Conservation (phyloP, 2,329 filamentous ascomycete species). For the Aspergillus puulaauensis region DNA sequence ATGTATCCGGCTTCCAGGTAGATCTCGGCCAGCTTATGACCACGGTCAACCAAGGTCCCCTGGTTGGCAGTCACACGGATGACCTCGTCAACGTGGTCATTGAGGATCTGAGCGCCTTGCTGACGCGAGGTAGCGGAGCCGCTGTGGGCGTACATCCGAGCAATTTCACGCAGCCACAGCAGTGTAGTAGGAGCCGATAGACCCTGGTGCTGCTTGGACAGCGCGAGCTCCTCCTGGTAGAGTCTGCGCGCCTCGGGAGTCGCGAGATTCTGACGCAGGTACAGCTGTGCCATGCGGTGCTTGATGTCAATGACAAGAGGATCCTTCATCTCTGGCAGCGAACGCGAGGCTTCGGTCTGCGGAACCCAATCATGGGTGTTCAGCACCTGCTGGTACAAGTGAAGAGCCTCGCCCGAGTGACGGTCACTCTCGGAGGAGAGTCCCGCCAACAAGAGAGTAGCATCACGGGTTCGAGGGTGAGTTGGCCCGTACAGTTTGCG, state of each 20-base stretch:
- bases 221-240: slow-evolving; percentile 45
- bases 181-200: slow-evolving; percentile 50
- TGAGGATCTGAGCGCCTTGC: slow-evolving; percentile 41
- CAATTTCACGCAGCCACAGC: slow-evolving; percentile 44
- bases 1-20: slow-evolving; percentile 47
- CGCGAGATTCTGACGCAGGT: slow-evolving; percentile 42
- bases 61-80: slow-evolving; percentile 42
- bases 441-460: slow-evolving; percentile 42
- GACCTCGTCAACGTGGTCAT: slow-evolving; percentile 43
- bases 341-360: slow-evolving; percentile 27
- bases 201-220: slow-evolving; percentile 46
- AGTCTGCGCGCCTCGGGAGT: slow-evolving; percentile 40
- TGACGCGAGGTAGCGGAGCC: slow-evolving; percentile 39
- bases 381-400: slow-evolving; percentile 49
- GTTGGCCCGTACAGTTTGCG: slow-evolving; percentile 39
- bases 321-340: slow-evolving; percentile 33
- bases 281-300: slow-evolving; percentile 51
- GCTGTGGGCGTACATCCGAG: slow-evolving; percentile 43
- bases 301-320: slow-evolving; percentile 48
- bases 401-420: slow-evolving; percentile 47
- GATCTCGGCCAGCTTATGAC: slow-evolving; percentile 46
- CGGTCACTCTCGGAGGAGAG: slow-evolving; percentile 48
- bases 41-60: slow-evolving; percentile 47
- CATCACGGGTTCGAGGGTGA: slow-evolving; percentile 37
- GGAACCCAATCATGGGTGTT: slow-evolving; percentile 39